Conservation (phyloP, 805 yeast species). For the Saturnispora sekii region DNA sequence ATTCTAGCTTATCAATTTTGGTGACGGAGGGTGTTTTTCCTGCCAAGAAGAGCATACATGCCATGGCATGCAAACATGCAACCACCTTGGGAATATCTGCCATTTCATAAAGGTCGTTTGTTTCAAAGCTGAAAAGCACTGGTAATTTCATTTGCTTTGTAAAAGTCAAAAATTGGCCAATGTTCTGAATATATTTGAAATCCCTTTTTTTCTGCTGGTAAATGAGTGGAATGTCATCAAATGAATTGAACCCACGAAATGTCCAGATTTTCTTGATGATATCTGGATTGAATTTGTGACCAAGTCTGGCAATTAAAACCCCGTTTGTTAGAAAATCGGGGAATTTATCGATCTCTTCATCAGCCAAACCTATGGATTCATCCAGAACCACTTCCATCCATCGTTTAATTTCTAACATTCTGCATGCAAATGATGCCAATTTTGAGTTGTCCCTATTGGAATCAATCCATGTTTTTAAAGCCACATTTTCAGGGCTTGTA, state of each 20-base stretch:
- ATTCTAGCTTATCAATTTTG: conserved; percentile 42
- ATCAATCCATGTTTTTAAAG: conserved; percentile 21
- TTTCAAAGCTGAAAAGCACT: conserved; percentile 78
- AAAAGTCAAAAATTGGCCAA: conserved; percentile 69
- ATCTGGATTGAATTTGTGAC: conserved; percentile 62
- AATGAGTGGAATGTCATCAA: conserved; percentile 12
- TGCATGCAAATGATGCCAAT: conserved; percentile 41
- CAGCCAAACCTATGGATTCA: conserved; percentile 19
- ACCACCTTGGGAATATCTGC: conserved; percentile 90
- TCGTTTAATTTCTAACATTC: conserved; percentile 39
- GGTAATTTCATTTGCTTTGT: conserved; percentile 69
- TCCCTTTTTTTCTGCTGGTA: conserved; percentile 39
- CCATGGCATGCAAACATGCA: conserved; percentile 83
- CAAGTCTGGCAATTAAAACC: conserved; percentile 69
- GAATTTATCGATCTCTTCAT: conserved; percentile 37
- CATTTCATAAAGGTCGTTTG: conserved; percentile 86
- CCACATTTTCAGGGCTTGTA: background rate
- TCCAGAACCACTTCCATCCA: conserved; percentile 36
- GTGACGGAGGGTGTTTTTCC: conserved; percentile 51
- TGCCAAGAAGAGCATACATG: conserved; percentile 56
- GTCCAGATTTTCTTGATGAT: conserved; percentile 47
- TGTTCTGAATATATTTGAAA: conserved; percentile 88
- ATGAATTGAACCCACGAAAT: conserved; percentile 24
- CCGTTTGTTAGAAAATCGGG: conserved; percentile 74
- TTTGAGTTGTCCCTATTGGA: conserved; percentile 21